Conservation (phyloP, 108 stramenopile species). For the Skeletonema menzelii region DNA sequence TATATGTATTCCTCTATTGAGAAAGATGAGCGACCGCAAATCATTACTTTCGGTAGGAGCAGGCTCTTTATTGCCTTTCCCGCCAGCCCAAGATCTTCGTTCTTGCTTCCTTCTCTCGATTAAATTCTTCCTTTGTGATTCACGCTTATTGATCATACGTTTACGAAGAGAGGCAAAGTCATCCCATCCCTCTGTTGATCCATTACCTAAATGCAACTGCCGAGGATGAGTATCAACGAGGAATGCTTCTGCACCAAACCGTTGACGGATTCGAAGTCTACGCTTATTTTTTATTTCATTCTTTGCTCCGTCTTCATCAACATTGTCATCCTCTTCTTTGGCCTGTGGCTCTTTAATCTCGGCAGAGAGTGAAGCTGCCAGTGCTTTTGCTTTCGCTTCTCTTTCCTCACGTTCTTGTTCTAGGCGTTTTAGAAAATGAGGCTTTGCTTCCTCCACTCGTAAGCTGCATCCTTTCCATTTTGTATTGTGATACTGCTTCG, state of each 20-base stretch:
- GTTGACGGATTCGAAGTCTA: conserved; percentile 65
- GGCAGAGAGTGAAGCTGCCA: not conserved
- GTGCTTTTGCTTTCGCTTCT: conserved; percentile 3
- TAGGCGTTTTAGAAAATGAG: conserved; percentile 74
- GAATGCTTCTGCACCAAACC: conserved; percentile 70
- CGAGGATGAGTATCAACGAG: conserved; percentile 68
- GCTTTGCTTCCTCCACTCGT: conserved; percentile 62
- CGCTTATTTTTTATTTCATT: conserved; percentile 41
- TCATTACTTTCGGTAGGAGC: not conserved
- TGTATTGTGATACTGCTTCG: conserved; percentile 75
- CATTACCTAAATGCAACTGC: not conserved
- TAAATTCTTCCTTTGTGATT: conserved; percentile 21
- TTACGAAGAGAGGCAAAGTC: conserved; percentile 17
- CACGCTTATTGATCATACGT: conserved; percentile 18
- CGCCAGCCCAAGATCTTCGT: conserved; percentile 15
- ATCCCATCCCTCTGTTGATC: conserved; percentile 12
- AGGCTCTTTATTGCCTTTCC: not conserved
- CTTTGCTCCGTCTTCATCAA: conserved; percentile 2
- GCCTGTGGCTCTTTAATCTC: not conserved
- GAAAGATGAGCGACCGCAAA: conserved; percentile 27
- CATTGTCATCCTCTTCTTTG: conserved; percentile 7
- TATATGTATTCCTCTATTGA: conserved; percentile 69
- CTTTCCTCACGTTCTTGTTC: conserved; percentile 52
- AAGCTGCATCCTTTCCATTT: conserved; percentile 88
- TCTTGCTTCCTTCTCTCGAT: conserved; percentile 24